Conservation (phyloP, 495 filamentous ascomycete genomes). For the Clavariopsis aquatica region DNA sequence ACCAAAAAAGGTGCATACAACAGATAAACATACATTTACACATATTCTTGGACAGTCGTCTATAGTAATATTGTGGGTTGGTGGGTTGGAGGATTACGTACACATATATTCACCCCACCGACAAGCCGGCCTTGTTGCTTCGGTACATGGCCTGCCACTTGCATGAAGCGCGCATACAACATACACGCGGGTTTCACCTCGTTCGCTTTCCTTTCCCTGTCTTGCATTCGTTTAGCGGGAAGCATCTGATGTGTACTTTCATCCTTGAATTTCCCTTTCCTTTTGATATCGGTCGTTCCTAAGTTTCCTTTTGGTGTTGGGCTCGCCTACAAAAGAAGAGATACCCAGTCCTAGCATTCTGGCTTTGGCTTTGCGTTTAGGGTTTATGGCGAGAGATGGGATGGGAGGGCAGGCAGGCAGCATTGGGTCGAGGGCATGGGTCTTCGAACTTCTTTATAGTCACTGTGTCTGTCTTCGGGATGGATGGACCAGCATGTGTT, state of each 20-base stretch:
- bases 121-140: conserved; percentile 34
- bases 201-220: neutral
- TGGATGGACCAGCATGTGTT: neutral
- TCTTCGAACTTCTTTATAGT: neutral
- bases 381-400: neutral
- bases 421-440: neutral
- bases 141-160: neutral
- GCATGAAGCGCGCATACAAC: neutral
- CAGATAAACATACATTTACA: neutral
- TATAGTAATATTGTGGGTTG: neutral
- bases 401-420: no score
- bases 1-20: conserved; percentile 6
- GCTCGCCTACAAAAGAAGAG: conserved; percentile 7
- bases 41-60: neutral
- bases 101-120: conserved; percentile 6
- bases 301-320: neutral
- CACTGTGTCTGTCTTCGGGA: neutral
- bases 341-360: conserved; percentile 7
- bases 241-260: conserved; percentile 24
- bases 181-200: neutral
- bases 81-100: neutral
- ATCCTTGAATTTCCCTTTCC: conserved; percentile 3
- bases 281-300: neutral
- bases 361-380: conserved; percentile 2
- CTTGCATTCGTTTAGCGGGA: neutral